Evolutionary conservation across 2,329 filamentous ascomycete species (phyloP).

Genomic region (Diaporthe humulicola): DNA sequence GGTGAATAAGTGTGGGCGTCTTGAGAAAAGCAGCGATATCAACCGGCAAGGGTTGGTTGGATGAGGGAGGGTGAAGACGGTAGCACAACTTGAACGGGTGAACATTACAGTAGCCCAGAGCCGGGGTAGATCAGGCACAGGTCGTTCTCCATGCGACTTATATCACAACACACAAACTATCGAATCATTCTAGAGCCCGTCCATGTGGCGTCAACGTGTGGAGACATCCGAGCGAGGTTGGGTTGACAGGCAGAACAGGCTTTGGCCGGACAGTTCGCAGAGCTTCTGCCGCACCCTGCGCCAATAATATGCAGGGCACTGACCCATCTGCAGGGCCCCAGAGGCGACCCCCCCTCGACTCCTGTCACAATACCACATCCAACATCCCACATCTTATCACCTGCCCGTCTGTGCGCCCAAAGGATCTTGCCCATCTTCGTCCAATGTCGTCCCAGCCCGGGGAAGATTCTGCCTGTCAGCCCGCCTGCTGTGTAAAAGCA

Average conservation of each 20-base stretch:
- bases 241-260: neutral
- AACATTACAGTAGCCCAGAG: slow-evolving; percentile 4
- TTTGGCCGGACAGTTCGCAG: neutral
- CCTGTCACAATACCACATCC: slow-evolving; percentile 19
- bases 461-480: neutral
- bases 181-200: slow-evolving; percentile 21
- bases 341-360: slow-evolving; percentile 23
- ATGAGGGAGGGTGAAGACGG: slow-evolving; percentile 1
- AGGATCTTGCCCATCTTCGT: slow-evolving; percentile 28
- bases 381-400: neutral
- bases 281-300: slow-evolving; percentile 19
- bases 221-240: slow-evolving; percentile 23
- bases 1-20: neutral
- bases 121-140: slow-evolving; percentile 1
- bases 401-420: slow-evolving; percentile 9
- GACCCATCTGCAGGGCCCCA: slow-evolving; percentile 26
- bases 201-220: slow-evolving; percentile 10
- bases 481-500: neutral
- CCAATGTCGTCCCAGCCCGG: slow-evolving; percentile 10
- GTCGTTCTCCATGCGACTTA: neutral
- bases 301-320: slow-evolving; percentile 27
- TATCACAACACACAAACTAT: slow-evolving; percentile 21
- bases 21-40: neutral
- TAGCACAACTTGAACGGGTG: slow-evolving; percentile 1
- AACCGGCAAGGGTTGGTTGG: slow-evolving; percentile 14